Evolutionary conservation across 2,329 filamentous ascomycete species (phyloP).

Genomic region (Pyrenochaeta sp.): DNA sequence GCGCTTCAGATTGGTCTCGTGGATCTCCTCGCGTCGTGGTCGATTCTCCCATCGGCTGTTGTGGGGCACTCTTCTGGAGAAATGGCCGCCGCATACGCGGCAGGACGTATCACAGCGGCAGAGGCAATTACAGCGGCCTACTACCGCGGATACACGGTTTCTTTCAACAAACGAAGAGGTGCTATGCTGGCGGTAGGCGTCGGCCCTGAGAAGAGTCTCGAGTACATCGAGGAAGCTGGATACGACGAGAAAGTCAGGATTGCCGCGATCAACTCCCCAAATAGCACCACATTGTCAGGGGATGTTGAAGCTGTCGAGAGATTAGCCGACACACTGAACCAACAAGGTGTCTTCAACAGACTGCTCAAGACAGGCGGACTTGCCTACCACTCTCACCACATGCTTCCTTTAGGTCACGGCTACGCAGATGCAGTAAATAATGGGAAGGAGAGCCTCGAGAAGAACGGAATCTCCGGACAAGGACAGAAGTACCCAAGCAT

Average conservation of each 20-base stretch:
- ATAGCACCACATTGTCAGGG: conserved; percentile 31
- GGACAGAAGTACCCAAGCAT: conserved; percentile 1
- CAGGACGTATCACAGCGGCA: conserved; percentile 20
- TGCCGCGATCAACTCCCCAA: conserved; percentile 30
- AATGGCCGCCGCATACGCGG: conserved; percentile 31
- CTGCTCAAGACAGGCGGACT: conserved; percentile 22
- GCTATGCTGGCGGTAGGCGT: conserved; percentile 35
- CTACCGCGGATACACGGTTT: conserved; percentile 20
- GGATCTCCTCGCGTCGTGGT: conserved; percentile 21
- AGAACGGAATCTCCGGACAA: no score
- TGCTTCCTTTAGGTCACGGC: conserved; percentile 23
- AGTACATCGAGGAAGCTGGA: conserved; percentile 9
- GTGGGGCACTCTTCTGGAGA: conserved; percentile 38
- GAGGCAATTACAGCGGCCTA: conserved; percentile 30
- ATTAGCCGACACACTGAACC: conserved; percentile 49
- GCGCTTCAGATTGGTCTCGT: conserved; percentile 34
- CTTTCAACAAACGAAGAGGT: conserved; percentile 14
- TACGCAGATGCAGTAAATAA: no score
- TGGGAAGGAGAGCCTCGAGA: no score
- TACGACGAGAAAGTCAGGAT: conserved; percentile 15
- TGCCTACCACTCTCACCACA: conserved; percentile 40
- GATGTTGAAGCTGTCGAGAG: conserved; percentile 13
- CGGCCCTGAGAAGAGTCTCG: background rate
- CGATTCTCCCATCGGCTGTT: conserved; percentile 3
- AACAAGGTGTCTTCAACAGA: conserved; percentile 13